Conservation (phyloP, 129 eudicot species). For the Flaveria ramosissima region DNA sequence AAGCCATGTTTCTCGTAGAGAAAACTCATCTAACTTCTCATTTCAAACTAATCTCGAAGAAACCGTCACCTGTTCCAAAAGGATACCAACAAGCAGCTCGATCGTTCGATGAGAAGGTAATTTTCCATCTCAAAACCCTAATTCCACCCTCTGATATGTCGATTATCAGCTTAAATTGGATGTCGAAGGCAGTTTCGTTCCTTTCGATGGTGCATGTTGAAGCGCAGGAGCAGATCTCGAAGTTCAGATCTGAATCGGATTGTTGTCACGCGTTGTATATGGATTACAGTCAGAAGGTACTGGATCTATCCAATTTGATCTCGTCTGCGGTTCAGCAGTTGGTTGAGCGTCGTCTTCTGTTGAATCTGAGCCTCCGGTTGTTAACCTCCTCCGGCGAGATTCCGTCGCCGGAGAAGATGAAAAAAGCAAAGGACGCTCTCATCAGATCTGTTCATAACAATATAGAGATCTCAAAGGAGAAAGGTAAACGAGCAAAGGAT, state of each 20-base stretch:
- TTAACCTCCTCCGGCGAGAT: constrained; percentile 16
- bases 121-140: constrained; percentile 43
- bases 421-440: constrained; percentile 35
- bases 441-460: constrained; percentile 23
- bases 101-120: constrained; percentile 43
- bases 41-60: constrained; percentile 36
- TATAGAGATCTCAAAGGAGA: constrained; percentile 18
- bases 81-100: constrained; percentile 25
- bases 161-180: constrained; percentile 41
- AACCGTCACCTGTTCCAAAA: constrained; percentile 10
- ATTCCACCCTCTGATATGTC: constrained; percentile 17
- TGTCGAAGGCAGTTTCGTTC: constrained; percentile 41
- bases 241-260: constrained; percentile 34
- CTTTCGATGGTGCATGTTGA: constrained; percentile 36
- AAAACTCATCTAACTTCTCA: constrained; percentile 41
- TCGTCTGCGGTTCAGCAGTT: constrained; percentile 41
- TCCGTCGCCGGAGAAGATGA: constrained; percentile 37
- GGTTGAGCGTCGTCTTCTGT: constrained; percentile 40
- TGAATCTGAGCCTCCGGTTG: constrained; percentile 41
- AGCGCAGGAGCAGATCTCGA: constrained; percentile 38
- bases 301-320: constrained; percentile 41
- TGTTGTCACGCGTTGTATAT: constrained; percentile 31
- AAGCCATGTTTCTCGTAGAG: constrained; percentile 46
- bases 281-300: constrained; percentile 45
- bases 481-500: constrained; percentile 31